These are phyloP conservation scores for Myriosclerotinia curreyana DNA, from an alignment of 2,329 filamentous ascomycete genomes.

Conservation along the genomic window DNA sequence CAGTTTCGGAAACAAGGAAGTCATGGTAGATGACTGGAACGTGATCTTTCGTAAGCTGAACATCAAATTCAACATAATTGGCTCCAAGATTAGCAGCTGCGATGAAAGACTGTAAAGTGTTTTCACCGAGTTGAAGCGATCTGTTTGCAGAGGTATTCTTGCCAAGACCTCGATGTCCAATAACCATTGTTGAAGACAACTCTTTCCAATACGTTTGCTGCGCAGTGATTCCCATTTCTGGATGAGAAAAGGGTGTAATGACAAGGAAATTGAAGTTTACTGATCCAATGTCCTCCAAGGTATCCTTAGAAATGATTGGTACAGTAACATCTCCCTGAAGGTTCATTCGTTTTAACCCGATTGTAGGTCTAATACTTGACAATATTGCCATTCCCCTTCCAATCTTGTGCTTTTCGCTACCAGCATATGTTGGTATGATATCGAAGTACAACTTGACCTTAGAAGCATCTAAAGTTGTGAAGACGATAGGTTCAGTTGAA, in stretches of 20 bases:
- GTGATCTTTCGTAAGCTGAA: slow-evolving; percentile 97
- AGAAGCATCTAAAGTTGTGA: slow-evolving; percentile 71
- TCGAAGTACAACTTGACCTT: slow-evolving; percentile 92
- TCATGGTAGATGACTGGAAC: slow-evolving; percentile 99
- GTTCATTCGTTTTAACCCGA: slow-evolving; percentile 85
- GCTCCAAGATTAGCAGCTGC: slow-evolving; percentile 90
- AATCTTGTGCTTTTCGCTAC: slow-evolving; percentile 81
- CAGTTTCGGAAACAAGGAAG: slow-evolving; percentile 95
- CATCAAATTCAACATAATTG: slow-evolving; percentile 74
- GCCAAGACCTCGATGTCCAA: slow-evolving; percentile 71
- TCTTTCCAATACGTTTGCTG: slow-evolving; percentile 97
- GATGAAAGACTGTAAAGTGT: slow-evolving; percentile 94
- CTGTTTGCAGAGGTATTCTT: slow-evolving; percentile 84
- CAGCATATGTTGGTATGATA: slow-evolving; percentile 91
- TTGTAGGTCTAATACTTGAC: slow-evolving; percentile 76
- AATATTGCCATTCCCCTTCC: slow-evolving; percentile 86
- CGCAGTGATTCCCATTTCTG: slow-evolving; percentile 87
- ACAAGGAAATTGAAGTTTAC: slow-evolving; percentile 97
- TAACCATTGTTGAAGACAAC: slow-evolving; percentile 80
- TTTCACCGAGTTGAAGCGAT: slow-evolving; percentile 92
- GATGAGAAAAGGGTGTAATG: slow-evolving; percentile 90
- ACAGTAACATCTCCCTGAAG: slow-evolving; percentile 90
- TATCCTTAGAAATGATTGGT: slow-evolving; percentile 70
- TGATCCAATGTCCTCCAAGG: slow-evolving; percentile 85
- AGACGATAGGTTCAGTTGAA: slow-evolving; percentile 87